Percentiles rank a stretch among this genome's conserved stretches.
phyloP scores from a whole-genome alignment of 257 asterid species.

The Pogostemon cablin region DNA sequence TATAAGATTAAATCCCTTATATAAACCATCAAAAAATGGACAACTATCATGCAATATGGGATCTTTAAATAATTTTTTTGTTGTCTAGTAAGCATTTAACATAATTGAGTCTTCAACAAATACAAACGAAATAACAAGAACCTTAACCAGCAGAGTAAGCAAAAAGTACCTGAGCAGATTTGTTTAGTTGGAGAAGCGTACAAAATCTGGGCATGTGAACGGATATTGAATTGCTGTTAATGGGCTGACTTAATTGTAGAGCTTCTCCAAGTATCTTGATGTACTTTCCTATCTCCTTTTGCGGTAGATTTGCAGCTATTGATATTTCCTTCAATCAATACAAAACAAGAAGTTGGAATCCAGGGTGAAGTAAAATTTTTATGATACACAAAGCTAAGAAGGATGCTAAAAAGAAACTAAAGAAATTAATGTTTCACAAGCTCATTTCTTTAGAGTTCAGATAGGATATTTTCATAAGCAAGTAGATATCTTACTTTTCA shows the following conservation, averaged over 20 bases:
- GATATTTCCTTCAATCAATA: slow-evolving; percentile 76
- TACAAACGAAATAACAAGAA: slow-evolving; percentile 18
- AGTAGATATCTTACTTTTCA: neutral
- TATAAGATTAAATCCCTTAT: neutral
- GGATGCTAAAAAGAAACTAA: neutral
- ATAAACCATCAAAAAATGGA: neutral
- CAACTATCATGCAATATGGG: slow-evolving; percentile 12
- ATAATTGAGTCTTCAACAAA: slow-evolving; percentile 25
- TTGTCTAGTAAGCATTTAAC: slow-evolving; percentile 6
- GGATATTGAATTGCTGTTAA: slow-evolving; percentile 94
- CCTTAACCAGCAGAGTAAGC: slow-evolving; percentile 18
- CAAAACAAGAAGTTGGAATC: slow-evolving; percentile 31
- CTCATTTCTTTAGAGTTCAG: neutral
- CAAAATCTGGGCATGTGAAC: slow-evolving; percentile 99
- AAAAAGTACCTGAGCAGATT: slow-evolving; percentile 92
- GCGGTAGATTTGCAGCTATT: slow-evolving; percentile 92
- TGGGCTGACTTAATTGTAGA: slow-evolving; percentile 92
- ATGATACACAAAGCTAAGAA: slow-evolving; percentile 5
- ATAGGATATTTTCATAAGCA: neutral
- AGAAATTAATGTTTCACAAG: slow-evolving; percentile 6
- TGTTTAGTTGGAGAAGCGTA: slow-evolving; percentile 97
- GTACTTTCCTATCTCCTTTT: slow-evolving; percentile 97
- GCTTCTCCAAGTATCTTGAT: slow-evolving; percentile 99
- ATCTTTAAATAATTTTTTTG: neutral
- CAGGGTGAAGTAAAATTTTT: neutral